Base-by-base conservation (phyloP, 2,329 filamentous ascomycete genomes). In the Fusarium caatingaense region DNA sequence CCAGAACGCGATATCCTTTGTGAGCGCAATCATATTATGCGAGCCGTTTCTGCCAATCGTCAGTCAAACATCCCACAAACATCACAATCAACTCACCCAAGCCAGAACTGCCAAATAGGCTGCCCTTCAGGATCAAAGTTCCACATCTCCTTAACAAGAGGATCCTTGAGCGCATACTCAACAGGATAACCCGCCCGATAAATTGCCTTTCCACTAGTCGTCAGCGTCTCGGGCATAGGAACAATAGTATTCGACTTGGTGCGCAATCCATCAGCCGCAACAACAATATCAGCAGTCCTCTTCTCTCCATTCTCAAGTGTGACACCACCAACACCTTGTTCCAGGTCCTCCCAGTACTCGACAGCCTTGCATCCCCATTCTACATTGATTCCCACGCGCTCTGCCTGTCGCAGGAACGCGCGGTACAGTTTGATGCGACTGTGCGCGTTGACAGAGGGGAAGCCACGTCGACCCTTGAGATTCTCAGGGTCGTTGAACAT, bases 401-500 rank as follows among this genome's bases (percentile, higher is more conserved):
- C 66, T 13, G 61, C 66, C 0, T 69, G 61, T 18, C 53, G 30
- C 5, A 69, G 9, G 16, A 69, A 69, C 5, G 66, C 66, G 8
- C 61, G 66, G 27, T 69, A 69, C 2, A 69, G 13, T 9, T 69
- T 69, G 0, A 69, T 67, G 1, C 66, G 66, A 0, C 66, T 62
- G 0, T 69, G 66, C 0, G 66, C 66, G 21, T 69, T 69, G 6
- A 69, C 66, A 3, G 66, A 69, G 0, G 66, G 66, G 11, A 69
- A 69, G 0, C 66, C 66, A 0, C 56, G 63, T 23, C 66, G 32
- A 0, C 61, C 61, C 0, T 30, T 28, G 1, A 69, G 27, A 21
- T 69, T 27, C 51, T 69, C 56, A 2, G 66, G 61, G 10, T 69
- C 66, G 3, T 69, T 69, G 34, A 69, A 69, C 66, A 69, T 69